Percentiles rank a stretch among this genome's conserved stretches.
Evolutionary conservation across 2,329 filamentous ascomycete species (phyloP).

Genomic region (Cladosporium sp.): DNA sequence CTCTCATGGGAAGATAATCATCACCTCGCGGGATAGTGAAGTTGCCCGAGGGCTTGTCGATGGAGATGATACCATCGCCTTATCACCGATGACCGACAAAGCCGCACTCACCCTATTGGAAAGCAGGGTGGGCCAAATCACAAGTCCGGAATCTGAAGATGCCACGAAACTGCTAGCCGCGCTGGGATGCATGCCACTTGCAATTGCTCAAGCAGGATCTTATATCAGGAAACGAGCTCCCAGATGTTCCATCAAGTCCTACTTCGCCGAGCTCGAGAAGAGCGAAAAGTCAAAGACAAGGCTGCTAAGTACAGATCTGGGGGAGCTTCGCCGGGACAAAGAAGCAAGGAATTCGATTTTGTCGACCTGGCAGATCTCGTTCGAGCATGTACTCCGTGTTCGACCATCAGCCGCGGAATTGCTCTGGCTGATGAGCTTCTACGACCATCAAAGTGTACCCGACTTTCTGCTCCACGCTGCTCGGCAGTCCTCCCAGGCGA

Average conservation of each 20-base stretch:
- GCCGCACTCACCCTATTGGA: conserved; percentile 20
- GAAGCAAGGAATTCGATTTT: conserved; percentile 12
- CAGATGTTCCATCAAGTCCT: conserved; percentile 32
- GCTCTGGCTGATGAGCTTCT: conserved; percentile 45
- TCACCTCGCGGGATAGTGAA: conserved; percentile 19
- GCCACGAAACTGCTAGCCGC: conserved; percentile 16
- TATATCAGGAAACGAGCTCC: conserved; percentile 29
- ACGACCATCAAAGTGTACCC: conserved; percentile 28
- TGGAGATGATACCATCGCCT: conserved; percentile 15
- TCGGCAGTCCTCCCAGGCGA: no score
- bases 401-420: conserved; percentile 36
- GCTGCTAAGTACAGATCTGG: conserved; percentile 5
- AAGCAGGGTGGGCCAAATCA: conserved; percentile 18
- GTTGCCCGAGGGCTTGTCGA: conserved; percentile 19
- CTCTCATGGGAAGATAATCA: conserved; percentile 20
- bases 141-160: not conserved
- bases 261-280: conserved; percentile 35
- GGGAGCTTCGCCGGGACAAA: conserved; percentile 11
- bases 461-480: not conserved
- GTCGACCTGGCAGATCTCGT: conserved; percentile 15
- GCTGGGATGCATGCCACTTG: conserved; percentile 33
- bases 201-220: conserved; percentile 32
- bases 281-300: conserved; percentile 29
- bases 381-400: conserved; percentile 12
- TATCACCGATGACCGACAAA: conserved; percentile 21